Conservation (phyloP, 2,329 filamentous ascomycete genomes). For the Mycosphaerelloides madeirae region DNA sequence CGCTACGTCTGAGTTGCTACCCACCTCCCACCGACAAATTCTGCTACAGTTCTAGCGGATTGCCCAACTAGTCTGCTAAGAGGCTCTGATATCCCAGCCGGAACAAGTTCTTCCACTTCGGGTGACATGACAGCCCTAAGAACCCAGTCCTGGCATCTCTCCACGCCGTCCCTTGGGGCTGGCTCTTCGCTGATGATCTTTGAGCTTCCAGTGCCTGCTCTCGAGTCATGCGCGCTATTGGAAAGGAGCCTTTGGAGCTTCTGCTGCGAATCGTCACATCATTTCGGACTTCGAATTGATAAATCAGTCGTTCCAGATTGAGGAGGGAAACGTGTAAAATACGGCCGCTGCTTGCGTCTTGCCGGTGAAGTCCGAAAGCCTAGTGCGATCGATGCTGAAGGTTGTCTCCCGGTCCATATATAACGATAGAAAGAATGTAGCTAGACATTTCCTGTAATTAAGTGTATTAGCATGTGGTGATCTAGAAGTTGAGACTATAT, state of each 20-base stretch:
- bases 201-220: conserved; percentile 2
- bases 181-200: conserved; percentile 8
- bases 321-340: conserved; percentile 1
- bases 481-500: too few species aligned
- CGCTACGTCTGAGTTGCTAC: too few species aligned
- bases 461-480: too few species aligned
- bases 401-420: conserved; percentile 6
- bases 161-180: conserved; percentile 7
- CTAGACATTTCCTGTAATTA: too few species aligned
- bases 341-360: not conserved
- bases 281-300: conserved; percentile 6
- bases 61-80: conserved; percentile 6
- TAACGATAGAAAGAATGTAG: conserved; percentile 8
- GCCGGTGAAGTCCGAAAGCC: conserved; percentile 5
- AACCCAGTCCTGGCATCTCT: conserved; percentile 14
- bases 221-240: not conserved
- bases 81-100: conserved; percentile 6
- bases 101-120: conserved; percentile 10
- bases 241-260: conserved; percentile 8
- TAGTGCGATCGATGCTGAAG: conserved; percentile 10
- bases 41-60: conserved; percentile 4
- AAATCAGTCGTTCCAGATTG: not conserved
- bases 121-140: conserved; percentile 8
- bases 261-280: conserved; percentile 6
- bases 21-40: not conserved